Evolutionary conservation across 2,329 filamentous ascomycete genomes (phyloP), one percentile per base, ranked within the genome.

Genomic region (Aspergillus alliaceus): DNA sequence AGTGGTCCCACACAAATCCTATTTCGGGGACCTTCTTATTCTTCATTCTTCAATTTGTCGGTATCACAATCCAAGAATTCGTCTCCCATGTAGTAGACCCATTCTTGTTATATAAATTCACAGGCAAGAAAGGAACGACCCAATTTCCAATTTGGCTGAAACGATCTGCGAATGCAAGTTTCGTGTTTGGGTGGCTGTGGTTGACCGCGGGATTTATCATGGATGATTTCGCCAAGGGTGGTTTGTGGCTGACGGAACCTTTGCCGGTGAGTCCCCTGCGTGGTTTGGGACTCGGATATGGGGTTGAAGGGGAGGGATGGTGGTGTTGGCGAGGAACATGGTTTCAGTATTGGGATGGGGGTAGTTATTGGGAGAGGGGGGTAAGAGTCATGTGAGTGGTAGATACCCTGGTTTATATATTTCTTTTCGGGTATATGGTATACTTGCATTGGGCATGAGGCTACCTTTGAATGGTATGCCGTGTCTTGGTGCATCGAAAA

Each of bases 221-320:
- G 11, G 86, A 96, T 68, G 93, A 97, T 67, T 86, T 96, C 69
- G 83, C 87, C 0, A 80, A 82, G 11, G 83, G 86, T 1, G 91
- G 90, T 0, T 67, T 96, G 0, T 96, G 90, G 90, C 73, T 96
- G 14, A 86, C 86, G 59, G 91, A 97, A 72, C 91, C 91, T 0
- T 75, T 96, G n/a, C 91, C 92, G 0, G 62, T 93, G 8, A 96
- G 90, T 53, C 69, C 82, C 1, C 68, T 92, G n/a, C 80, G 91
- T 25, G 84, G 82, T 2, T 32, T 93, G 15, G 88, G 89, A 0
- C 77, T 88, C 32, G 89, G 89, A 0, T 77, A 88, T 35, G 89
- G 88, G 0, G 76, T 77, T 1, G 73, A 79, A 18, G 84, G 82
- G 0, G 86, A 90, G 66, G 75, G 80, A 1, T 87, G 85, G 80